These are phyloP conservation scores for Avicennia marina DNA, from an alignment of 257 asterid species.

Conservation along the genomic window DNA sequence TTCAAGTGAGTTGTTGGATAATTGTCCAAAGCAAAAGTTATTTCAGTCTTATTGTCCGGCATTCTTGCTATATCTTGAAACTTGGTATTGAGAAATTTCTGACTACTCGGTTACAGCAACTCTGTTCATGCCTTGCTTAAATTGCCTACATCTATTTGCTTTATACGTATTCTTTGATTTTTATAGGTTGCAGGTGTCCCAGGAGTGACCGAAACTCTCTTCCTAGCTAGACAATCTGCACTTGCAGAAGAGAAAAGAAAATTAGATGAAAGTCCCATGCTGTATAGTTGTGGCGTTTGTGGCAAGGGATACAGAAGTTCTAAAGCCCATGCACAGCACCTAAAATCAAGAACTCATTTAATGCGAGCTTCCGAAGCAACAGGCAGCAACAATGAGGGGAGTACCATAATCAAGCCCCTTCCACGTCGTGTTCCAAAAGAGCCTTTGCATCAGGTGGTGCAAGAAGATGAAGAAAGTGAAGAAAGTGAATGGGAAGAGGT, in stretches of 20 bases:
- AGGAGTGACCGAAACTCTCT: conserved; percentile 85
- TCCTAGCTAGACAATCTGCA: conserved; percentile 76
- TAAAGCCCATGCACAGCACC: conserved; percentile 87
- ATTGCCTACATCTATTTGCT: background rate
- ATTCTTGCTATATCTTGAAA: no score
- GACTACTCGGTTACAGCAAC: background rate
- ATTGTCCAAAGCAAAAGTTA: no score
- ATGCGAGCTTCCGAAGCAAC: conserved; percentile 48
- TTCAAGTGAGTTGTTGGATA: no score
- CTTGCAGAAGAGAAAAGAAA: conserved; percentile 61
- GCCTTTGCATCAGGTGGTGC: conserved; percentile 29
- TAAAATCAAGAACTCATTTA: conserved; percentile 73
- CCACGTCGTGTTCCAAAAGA: conserved; percentile 37
- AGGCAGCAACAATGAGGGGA: conserved; percentile 30
- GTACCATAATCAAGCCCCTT: conserved; percentile 64
- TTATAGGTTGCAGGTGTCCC: conserved; percentile 94
- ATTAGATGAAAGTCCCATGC: conserved; percentile 63
- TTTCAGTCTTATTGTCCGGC: no score
- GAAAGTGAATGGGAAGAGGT: conserved; percentile 90
- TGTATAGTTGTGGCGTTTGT: conserved; percentile 78
- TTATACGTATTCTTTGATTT: background rate
- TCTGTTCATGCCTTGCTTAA: background rate
- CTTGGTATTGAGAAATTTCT: background rate
- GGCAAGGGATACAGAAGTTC: conserved; percentile 80
- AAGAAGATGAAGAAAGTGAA: conserved; percentile 65